Evolutionary conservation across 2,329 filamentous ascomycete species (phyloP).

Genomic region (Trichoderma brevicompactum): DNA sequence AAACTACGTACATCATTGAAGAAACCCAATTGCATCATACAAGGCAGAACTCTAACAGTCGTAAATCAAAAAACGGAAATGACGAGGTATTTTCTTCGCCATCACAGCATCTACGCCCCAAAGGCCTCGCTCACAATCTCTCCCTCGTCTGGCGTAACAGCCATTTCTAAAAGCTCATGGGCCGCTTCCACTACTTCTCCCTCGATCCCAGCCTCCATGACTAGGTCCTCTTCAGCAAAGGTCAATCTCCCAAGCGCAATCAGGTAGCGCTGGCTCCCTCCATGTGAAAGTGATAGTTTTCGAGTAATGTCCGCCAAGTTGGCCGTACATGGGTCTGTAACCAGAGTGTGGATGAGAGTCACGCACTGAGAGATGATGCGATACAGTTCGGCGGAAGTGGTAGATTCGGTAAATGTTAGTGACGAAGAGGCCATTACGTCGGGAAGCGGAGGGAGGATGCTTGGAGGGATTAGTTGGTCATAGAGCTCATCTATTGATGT

Average conservation of each 20-base stretch:
- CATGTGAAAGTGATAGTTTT: constrained; percentile 71
- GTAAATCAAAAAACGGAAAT: not conserved
- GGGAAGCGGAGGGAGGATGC: constrained; percentile 40
- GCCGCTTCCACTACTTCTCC: constrained; percentile 80
- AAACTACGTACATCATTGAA: no score
- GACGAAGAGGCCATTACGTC: constrained; percentile 21
- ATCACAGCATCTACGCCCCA: constrained; percentile 37
- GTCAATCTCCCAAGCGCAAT: constrained; percentile 81
- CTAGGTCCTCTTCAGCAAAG: constrained; percentile 76
- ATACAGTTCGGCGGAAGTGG: constrained; percentile 43
- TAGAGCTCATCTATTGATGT: constrained; percentile 76
- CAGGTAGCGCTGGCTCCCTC: constrained; percentile 80
- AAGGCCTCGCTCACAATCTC: constrained; percentile 51
- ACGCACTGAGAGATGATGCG: constrained; percentile 55
- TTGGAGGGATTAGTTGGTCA: constrained; percentile 54
- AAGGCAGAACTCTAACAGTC: not conserved
- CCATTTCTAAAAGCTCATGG: constrained; percentile 77
- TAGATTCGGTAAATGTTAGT: constrained; percentile 29
- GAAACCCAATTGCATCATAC: not conserved
- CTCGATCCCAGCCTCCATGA: constrained; percentile 77
- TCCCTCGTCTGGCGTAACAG: constrained; percentile 74
- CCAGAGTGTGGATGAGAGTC: constrained; percentile 56
- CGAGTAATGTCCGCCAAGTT: constrained; percentile 64
- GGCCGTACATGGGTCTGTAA: constrained; percentile 53
- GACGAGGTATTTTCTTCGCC: not conserved